phyloP scores from a whole-genome alignment of 2,329 filamentous ascomycete species.

The Aspergillus candidus region DNA sequence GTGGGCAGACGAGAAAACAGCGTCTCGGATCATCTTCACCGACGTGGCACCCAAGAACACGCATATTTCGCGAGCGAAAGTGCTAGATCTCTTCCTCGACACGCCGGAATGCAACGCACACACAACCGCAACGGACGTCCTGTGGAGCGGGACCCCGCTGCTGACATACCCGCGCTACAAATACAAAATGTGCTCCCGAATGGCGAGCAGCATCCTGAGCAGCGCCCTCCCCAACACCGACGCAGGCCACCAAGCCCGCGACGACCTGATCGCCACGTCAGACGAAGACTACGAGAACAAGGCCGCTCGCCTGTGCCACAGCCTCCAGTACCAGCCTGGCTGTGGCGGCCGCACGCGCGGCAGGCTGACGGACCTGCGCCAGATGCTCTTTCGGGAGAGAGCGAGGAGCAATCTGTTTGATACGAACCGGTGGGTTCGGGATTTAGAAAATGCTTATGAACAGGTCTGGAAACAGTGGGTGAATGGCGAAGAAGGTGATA shows the following conservation, averaged over 20 bases:
- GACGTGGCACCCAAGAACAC: conserved; percentile 93
- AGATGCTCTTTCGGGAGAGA: conserved; percentile 72
- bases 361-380: conserved; percentile 70
- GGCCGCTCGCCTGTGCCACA: conserved; percentile 61
- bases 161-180: conserved; percentile 84
- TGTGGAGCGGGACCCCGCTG: conserved; percentile 93
- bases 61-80: conserved; percentile 84
- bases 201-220: conserved; percentile 90
- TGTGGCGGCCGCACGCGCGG: conserved; percentile 46
- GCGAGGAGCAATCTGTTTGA: conserved; percentile 88
- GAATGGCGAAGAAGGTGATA: conserved; percentile 79
- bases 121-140: conserved; percentile 89
- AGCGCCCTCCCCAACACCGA: conserved; percentile 72
- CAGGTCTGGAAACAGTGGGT: conserved; percentile 88
- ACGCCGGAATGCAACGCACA: conserved; percentile 98
- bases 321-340: conserved; percentile 52
- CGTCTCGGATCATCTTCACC: conserved; percentile 83
- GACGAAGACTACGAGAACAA: conserved; percentile 81
- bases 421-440: conserved; percentile 81
- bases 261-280: conserved; percentile 68
- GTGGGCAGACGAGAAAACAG: conserved; percentile 83
- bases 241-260: conserved; percentile 61
- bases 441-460: conserved; percentile 83
- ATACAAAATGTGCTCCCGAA: conserved; percentile 98
- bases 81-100: conserved; percentile 93